phyloP scores from a whole-genome alignment of 2,329 filamentous ascomycete species.

The Calonectria montana region DNA sequence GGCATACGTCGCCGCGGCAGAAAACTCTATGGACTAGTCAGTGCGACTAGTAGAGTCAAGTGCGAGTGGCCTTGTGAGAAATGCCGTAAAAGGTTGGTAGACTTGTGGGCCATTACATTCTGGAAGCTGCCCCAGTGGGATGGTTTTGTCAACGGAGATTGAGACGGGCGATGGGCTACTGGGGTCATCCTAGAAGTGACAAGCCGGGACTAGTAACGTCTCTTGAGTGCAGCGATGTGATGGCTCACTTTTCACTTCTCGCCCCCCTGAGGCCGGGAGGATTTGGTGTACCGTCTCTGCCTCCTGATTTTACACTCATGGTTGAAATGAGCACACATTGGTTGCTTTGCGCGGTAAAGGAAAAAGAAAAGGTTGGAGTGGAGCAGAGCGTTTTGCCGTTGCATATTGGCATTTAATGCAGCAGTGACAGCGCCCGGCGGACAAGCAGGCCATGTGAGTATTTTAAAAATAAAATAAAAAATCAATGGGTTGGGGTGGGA shows the following conservation, averaged over 20 bases:
- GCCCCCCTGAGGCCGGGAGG: slow-evolving; percentile 7
- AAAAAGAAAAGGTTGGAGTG: not conserved
- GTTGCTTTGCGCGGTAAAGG: not conserved
- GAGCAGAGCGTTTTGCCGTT: slow-evolving; percentile 14
- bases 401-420: slow-evolving; percentile 6
- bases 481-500: not conserved
- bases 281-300: slow-evolving; percentile 1
- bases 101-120: slow-evolving; percentile 27
- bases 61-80: slow-evolving; percentile 18
- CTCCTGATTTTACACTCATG: slow-evolving; percentile 12
- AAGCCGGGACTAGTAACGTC: slow-evolving; percentile 22
- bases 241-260: slow-evolving; percentile 27
- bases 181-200: slow-evolving; percentile 30
- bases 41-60: slow-evolving; percentile 11
- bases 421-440: slow-evolving; percentile 15
- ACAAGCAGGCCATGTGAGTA: slow-evolving; percentile 10
- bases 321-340: not conserved
- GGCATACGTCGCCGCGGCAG: not conserved
- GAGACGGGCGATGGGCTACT: slow-evolving; percentile 32
- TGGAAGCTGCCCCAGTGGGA: slow-evolving; percentile 33
- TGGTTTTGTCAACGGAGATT: slow-evolving; percentile 36
- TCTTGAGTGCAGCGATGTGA: slow-evolving; percentile 22
- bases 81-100: slow-evolving; percentile 18
- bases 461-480: not conserved
- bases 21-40: slow-evolving; percentile 4